Evolutionary conservation across 1,284 basidiomycete species (phyloP).

Genomic region (Trametes pubescens): DNA sequence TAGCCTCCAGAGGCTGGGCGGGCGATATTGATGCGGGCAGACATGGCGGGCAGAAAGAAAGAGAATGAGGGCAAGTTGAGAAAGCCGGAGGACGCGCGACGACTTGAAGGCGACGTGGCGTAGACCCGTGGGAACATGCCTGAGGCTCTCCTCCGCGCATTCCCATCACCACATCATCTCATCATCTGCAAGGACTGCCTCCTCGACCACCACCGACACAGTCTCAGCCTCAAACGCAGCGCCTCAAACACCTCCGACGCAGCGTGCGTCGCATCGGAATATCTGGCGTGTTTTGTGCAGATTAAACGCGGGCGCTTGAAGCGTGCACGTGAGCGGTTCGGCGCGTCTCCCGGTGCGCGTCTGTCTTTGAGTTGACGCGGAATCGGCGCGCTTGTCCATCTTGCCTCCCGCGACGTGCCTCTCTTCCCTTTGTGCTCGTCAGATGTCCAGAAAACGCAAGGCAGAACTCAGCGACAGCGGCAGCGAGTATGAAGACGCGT

Average conservation of each 20-base stretch:
- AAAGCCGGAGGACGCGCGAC: slow-evolving; percentile 27
- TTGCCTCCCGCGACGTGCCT: slow-evolving; percentile 16
- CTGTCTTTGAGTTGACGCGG: neutral
- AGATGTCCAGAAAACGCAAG: slow-evolving; percentile 38
- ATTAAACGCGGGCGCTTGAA: slow-evolving; percentile 2
- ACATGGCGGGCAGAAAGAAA: slow-evolving; percentile 58
- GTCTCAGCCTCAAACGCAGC: slow-evolving; percentile 21
- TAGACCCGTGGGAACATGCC: slow-evolving; percentile 41
- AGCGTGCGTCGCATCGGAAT: neutral
- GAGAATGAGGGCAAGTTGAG: slow-evolving; percentile 28
- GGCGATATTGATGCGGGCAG: slow-evolving; percentile 83
- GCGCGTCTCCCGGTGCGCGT: slow-evolving; percentile 22
- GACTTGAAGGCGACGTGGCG: slow-evolving; percentile 42
- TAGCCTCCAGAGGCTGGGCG: slow-evolving; percentile 67
- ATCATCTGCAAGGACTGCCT: slow-evolving; percentile 28
- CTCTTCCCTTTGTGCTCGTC: neutral
- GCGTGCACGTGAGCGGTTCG: slow-evolving; percentile 17
- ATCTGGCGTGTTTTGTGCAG: slow-evolving; percentile 2
- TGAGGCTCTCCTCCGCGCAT: slow-evolving; percentile 16
- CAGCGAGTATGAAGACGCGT: slow-evolving; percentile 29
- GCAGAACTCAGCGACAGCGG: slow-evolving; percentile 21
- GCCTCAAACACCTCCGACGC: slow-evolving; percentile 8
- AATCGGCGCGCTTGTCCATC: slow-evolving; percentile 23
- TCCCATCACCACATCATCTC: slow-evolving; percentile 33
- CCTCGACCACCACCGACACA: slow-evolving; percentile 3